Conservation (phyloP, 192 early-diverging fungal genomes). For the Mortierella claussenii region DNA sequence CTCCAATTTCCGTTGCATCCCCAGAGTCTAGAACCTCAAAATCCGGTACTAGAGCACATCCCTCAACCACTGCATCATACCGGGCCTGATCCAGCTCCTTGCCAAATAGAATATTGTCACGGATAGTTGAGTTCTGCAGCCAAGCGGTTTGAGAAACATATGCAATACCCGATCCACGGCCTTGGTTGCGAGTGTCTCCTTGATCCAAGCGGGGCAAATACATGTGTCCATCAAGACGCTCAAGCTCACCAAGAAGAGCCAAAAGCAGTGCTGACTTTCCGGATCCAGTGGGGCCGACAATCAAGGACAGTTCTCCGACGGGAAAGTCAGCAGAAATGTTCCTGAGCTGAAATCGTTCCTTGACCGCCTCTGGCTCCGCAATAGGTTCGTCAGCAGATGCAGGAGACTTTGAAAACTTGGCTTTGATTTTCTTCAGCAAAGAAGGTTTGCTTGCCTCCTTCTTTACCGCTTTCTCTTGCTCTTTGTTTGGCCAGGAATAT, state of each 20-base stretch:
- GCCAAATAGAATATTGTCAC: slow-evolving; percentile 83
- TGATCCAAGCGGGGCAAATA: slow-evolving; percentile 55
- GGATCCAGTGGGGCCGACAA: slow-evolving; percentile 87
- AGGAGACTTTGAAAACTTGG: slow-evolving; percentile 24
- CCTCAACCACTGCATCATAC: slow-evolving; percentile 63
- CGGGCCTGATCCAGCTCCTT: slow-evolving; percentile 53
- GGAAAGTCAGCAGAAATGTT: slow-evolving; percentile 78
- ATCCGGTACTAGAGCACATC: slow-evolving; percentile 69
- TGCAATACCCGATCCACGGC: slow-evolving; percentile 70
- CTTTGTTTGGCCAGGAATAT: slow-evolving; percentile 39
- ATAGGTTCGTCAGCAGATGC: background rate
- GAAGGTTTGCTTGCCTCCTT: slow-evolving; percentile 21
- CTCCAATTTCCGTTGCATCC: slow-evolving; percentile 77
- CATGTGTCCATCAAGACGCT: slow-evolving; percentile 51
- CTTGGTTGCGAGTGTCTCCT: slow-evolving; percentile 13
- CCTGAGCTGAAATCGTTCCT: slow-evolving; percentile 61
- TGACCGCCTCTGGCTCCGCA: slow-evolving; percentile 6
- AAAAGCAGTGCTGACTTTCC: slow-evolving; percentile 87
- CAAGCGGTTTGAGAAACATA: slow-evolving; percentile 80
- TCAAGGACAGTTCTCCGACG: slow-evolving; percentile 73
- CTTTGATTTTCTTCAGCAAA: slow-evolving; percentile 13
- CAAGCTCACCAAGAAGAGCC: slow-evolving; percentile 89
- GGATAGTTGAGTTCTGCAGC: slow-evolving; percentile 79
- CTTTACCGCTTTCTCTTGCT: slow-evolving; percentile 50
- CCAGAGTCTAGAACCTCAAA: slow-evolving; percentile 61